A percentile compares a stretch with the other conserved stretches of the same genome.
phyloP scores from a whole-genome alignment of 2,329 filamentous ascomycete species.

The Apiospora saccharicola region DNA sequence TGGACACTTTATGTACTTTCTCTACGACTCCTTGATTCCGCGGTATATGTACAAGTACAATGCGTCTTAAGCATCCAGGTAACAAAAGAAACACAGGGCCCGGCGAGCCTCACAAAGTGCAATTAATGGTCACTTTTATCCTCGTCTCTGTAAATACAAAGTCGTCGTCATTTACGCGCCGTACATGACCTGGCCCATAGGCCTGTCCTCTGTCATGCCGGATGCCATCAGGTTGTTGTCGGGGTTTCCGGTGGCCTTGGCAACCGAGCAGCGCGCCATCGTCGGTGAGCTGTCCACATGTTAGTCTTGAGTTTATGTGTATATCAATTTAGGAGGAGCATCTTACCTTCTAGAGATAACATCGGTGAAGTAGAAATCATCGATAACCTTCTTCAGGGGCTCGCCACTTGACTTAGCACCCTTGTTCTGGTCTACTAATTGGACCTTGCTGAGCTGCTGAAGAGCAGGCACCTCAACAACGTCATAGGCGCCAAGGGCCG shows the following conservation, averaged over 20 bases:
- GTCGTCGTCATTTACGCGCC: slow-evolving; percentile 52
- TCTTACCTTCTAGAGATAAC: slow-evolving; percentile 92
- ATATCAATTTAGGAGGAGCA: slow-evolving; percentile 16
- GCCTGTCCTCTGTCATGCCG: slow-evolving; percentile 69
- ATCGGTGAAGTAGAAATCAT: slow-evolving; percentile 99
- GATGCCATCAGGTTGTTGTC: slow-evolving; percentile 82
- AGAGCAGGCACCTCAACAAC: slow-evolving; percentile 84
- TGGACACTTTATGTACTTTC: slow-evolving; percentile 28
- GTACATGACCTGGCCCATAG: slow-evolving; percentile 67
- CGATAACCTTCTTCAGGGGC: slow-evolving; percentile 83
- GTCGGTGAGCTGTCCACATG: slow-evolving; percentile 81
- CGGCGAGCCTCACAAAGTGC: slow-evolving; percentile 24
- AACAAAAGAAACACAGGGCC: slow-evolving; percentile 29
- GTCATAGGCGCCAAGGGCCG: slow-evolving; percentile 88
- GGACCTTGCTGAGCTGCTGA: slow-evolving; percentile 83
- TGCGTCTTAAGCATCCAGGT: slow-evolving; percentile 30
- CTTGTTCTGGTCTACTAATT: slow-evolving; percentile 97
- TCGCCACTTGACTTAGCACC: slow-evolving; percentile 75
- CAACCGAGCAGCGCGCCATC: slow-evolving; percentile 96
- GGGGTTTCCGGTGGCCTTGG: slow-evolving; percentile 83
- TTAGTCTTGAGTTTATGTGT: slow-evolving; percentile 32
- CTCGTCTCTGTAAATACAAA: slow-evolving; percentile 28
- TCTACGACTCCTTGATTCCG: slow-evolving; percentile 31
- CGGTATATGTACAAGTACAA: slow-evolving; percentile 39
- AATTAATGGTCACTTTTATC: slow-evolving; percentile 25